Base-by-base conservation (phyloP, 768 basidiomycete species). In the Russula earlei region DNA sequence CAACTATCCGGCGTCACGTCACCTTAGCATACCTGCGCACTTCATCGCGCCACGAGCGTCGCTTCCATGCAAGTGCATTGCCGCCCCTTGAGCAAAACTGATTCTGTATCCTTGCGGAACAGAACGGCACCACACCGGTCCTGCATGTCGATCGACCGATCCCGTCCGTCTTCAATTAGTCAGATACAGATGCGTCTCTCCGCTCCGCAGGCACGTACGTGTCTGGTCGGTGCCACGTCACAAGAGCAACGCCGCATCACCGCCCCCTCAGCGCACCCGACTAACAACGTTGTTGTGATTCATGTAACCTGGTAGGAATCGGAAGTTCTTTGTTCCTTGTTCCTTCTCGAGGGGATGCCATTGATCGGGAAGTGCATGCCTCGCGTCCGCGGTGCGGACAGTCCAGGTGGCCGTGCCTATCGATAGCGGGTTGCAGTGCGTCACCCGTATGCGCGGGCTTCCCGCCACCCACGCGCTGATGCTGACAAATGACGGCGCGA, bases 241-340 rank as follows among this genome's bases (percentile, higher is more conserved):
- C 51, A 52, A 34, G 25, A 42, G 44, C 25, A 47, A 42, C 56
- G 51, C 56, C 56, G 56, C 56, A 57, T 57, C 56, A 57, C 56
- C 56, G 56, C 56, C 47, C 40, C 56, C 56, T 52, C 56, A 57
- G 56, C 56, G 56, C 56, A 52, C 56, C 56, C 51, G 56, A 52
- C 38, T 34, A 48, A 47, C 45, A 52, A 57, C 51, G 56, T 57
- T 57, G 51, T 14, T 41, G 50, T 57, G 44, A 52, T 47, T 33
- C 51, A 47, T 57, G 19, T 47, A 46, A 47, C 51, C 10, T 46
- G 41, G 45, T 47, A 40, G 31, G 40, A 41, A 57, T 41, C 31
- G 51, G 51, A 36, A 57, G 45, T 57, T 41, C 50, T 52, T 57
- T 52, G 45, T 57, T 52, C 56, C 56, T 49, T 48, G 25, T 53